Evolutionary conservation across 1,284 basidiomycete species (phyloP).

Genomic region (Pseudozyma tsukubaensis): DNA sequence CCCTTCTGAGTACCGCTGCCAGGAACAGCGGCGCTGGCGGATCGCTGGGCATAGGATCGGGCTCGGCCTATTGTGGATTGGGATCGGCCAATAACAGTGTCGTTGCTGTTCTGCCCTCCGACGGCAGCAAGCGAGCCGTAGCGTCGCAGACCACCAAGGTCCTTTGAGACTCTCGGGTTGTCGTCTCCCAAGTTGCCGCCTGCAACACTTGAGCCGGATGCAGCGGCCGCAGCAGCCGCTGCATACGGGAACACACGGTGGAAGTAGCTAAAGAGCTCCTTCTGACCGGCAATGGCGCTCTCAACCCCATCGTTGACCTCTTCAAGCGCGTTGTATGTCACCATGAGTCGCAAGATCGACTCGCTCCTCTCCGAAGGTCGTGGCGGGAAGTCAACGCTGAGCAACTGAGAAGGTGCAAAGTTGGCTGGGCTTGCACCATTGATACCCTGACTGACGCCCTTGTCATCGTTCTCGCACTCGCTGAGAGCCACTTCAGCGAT

Average conservation of each 20-base stretch:
- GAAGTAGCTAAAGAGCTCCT: constrained; percentile 87
- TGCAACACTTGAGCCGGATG: constrained; percentile 21
- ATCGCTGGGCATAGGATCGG: constrained; percentile 34
- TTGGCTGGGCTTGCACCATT: constrained; percentile 60
- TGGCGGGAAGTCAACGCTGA: constrained; percentile 72
- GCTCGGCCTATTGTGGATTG: constrained; percentile 21
- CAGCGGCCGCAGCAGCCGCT: constrained; percentile 38
- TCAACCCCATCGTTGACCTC: constrained; percentile 89
- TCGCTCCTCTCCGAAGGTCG: constrained; percentile 79
- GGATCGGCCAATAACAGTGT: constrained; percentile 23
- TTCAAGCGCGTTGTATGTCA: constrained; percentile 84
- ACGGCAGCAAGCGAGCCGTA: constrained; percentile 38
- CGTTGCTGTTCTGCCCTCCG: constrained; percentile 27
- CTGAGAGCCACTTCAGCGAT: constrained; percentile 77
- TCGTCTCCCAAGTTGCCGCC: constrained; percentile 4
- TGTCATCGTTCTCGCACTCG: constrained; percentile 62
- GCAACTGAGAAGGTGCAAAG: constrained; percentile 69
- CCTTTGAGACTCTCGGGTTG: constrained; percentile 18
- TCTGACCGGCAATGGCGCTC: constrained; percentile 82
- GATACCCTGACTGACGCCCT: constrained; percentile 69
- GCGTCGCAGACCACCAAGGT: constrained; percentile 28
- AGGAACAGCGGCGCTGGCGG: constrained; percentile 18
- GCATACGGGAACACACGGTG: constrained; percentile 57
- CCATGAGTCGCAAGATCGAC: constrained; percentile 83
- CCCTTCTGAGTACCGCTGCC: constrained; percentile 8